These are phyloP conservation scores for Coemansia sp. DNA, from an alignment of 192 early-diverging fungal species.

Conservation along the genomic window DNA sequence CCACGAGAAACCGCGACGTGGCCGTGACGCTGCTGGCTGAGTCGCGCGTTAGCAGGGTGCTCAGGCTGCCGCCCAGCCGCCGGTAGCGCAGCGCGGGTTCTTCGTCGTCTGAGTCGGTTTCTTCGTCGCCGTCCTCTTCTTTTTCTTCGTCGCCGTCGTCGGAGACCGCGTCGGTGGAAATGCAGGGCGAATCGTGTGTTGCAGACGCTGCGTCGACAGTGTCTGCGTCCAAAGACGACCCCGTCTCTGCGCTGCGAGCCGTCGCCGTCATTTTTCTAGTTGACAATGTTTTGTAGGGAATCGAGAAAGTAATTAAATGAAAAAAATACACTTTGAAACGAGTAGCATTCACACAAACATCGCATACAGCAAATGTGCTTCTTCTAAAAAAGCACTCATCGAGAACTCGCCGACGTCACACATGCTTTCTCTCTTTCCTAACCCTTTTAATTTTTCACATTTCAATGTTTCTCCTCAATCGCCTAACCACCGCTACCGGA, in stretches of 20 bases:
- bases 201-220: not conserved
- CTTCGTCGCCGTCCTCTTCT: constrained; percentile 46
- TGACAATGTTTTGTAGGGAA: not conserved
- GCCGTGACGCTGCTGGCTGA: constrained; percentile 78
- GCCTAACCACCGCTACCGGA: no score
- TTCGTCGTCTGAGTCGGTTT: constrained; percentile 66
- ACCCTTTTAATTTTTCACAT: not conserved
- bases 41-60: constrained; percentile 73
- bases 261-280: constrained; percentile 2
- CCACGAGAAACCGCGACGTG: constrained; percentile 81
- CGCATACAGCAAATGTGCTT: not conserved
- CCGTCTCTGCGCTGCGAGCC: not conserved
- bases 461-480: not conserved
- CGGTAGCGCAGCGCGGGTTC: constrained; percentile 93
- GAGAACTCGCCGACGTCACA: constrained; percentile 1
- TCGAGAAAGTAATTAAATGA: not conserved
- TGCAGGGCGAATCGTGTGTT: not conserved
- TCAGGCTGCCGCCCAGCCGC: constrained; percentile 72
- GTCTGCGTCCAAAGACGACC: not conserved
- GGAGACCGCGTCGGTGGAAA: no score
- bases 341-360: no score
- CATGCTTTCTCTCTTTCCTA: not conserved
- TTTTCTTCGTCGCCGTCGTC: constrained; percentile 41
- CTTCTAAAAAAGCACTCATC: not conserved
- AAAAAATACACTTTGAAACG: not conserved